Base-by-base conservation (phyloP, 2,329 filamentous ascomycete genomes). In the Penicillium nordicum region DNA sequence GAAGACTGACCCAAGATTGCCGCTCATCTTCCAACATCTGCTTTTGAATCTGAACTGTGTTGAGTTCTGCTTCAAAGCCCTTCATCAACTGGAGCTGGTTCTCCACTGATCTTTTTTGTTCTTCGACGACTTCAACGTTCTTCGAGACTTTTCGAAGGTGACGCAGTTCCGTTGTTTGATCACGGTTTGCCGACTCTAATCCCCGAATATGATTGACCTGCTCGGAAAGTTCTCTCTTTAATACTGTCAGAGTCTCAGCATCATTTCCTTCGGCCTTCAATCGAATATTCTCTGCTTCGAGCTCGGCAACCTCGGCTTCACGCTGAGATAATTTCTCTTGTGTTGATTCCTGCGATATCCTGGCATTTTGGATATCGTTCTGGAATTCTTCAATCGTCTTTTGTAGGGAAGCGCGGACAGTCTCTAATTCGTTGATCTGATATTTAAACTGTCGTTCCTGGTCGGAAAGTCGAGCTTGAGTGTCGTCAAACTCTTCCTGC, bases 91-190 rank as follows among this genome's bases (percentile, higher is more conserved):
- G 86, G 1, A 99, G 72, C 68, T 86, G 90, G 32, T 87, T 85
- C 72, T 94, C 88, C 23, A 99, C 77, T 0, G 86, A 84, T 59
- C 90, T 82, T 79, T 97, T 97, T 77, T 99, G 92, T 72, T 99
- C 94, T 70, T 99, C 92, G 0, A 97, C 89, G 2, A 99, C 84
- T 68, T 96, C 90, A 1, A 96, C 87, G n/a, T 89, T 90, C 74
- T 90, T 93, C 71, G 92, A 87, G 4, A 88, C 77, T 63, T 92
- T 89, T 14, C 92, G 87, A 37, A 95, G 81, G 63, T 92, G 88
- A 65, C 89, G 90, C 36, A 99, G 77, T 70, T 99, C 93, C 0
- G 82, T 75, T 14, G 85, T 79, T 68, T 96, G 90, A 48, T 96
- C 90, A 25, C 90, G 82, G 60, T 91, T 96, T 36, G 85, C 84